These are phyloP conservation scores for Acanthamoeba lenticulata DNA, from an alignment of 208 protist genomes.

Conservation along the genomic window DNA sequence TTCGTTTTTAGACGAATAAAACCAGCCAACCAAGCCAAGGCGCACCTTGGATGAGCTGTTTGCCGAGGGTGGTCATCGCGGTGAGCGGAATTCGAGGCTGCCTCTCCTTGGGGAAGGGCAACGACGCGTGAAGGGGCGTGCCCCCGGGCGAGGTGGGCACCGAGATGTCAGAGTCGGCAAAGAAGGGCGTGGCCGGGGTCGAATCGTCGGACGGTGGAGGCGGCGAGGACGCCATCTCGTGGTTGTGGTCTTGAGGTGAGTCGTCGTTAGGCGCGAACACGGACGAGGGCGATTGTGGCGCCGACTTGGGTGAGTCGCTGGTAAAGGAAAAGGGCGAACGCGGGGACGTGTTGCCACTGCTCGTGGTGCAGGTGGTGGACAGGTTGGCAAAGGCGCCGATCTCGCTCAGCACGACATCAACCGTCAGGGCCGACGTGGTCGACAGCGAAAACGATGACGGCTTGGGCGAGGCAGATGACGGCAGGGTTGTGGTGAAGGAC, in stretches of 20 bases:
- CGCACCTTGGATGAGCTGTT: not conserved
- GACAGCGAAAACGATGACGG: not conserved
- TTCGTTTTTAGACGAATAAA: not conserved
- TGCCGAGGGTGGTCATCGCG: not conserved
- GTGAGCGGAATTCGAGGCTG: not conserved
- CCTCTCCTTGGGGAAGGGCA: not conserved
- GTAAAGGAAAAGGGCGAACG: not conserved
- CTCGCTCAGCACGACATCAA: slow-evolving; percentile 1
- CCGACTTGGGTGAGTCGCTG: not conserved
- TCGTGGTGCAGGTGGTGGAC: not conserved
- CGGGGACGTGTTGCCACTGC: not conserved
- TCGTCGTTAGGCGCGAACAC: not conserved
- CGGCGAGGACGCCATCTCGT: not conserved
- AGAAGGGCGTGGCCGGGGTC: not conserved
- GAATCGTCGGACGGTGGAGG: not conserved
- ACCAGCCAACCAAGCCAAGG: not conserved
- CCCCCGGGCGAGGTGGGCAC: not conserved
- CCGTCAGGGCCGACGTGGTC: not conserved
- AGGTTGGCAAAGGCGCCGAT: not conserved
- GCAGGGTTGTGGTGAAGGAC: not conserved
- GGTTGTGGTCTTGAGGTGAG: not conserved
- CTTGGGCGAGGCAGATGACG: not conserved
- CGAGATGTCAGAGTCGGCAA: not conserved
- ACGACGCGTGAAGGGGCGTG: not conserved
- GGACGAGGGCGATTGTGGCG: not conserved